These are phyloP conservation scores for Aspergillus sp. DNA, from an alignment of 2,329 filamentous ascomycete genomes.

Conservation along the genomic window DNA sequence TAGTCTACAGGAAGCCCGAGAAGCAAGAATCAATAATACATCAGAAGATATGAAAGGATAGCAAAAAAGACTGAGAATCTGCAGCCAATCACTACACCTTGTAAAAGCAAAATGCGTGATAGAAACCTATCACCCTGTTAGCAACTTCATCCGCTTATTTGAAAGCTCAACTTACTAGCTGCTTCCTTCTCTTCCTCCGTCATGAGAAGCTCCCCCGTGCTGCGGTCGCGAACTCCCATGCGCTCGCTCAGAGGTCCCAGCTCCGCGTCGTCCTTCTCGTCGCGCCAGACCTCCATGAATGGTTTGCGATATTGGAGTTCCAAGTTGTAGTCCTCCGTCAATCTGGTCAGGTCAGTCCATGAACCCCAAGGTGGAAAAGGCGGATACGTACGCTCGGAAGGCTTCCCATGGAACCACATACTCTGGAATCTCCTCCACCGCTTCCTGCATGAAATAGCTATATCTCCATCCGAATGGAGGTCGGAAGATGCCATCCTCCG, in stretches of 20 bases:
- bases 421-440: slow-evolving; percentile 92
- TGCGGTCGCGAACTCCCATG: slow-evolving; percentile 85
- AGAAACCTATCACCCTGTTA: slow-evolving; percentile 59
- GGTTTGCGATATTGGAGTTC: slow-evolving; percentile 91
- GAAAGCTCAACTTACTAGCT: slow-evolving; percentile 52
- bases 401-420: slow-evolving; percentile 98
- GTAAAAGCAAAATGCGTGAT: slow-evolving; percentile 95
- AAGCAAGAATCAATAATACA: neutral
- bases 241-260: slow-evolving; percentile 84
- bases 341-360: slow-evolving; percentile 30
- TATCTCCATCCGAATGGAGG: slow-evolving; percentile 98
- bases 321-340: slow-evolving; percentile 95
- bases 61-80: neutral
- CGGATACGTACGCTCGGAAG: slow-evolving; percentile 66
- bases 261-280: slow-evolving; percentile 81
- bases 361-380: neutral
- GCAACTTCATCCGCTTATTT: neutral
- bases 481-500: slow-evolving; percentile 84
- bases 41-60: neutral
- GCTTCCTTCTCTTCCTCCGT: slow-evolving; percentile 89
- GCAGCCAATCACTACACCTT: slow-evolving; percentile 58
- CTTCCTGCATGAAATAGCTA: slow-evolving; percentile 92
- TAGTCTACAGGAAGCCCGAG: neutral
- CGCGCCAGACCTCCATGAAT: slow-evolving; percentile 87
- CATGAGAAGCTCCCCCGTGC: slow-evolving; percentile 66